Base-by-base conservation (phyloP, 1,284 basidiomycete genomes). In the Cutaneotrichosporon arboriforme region DNA sequence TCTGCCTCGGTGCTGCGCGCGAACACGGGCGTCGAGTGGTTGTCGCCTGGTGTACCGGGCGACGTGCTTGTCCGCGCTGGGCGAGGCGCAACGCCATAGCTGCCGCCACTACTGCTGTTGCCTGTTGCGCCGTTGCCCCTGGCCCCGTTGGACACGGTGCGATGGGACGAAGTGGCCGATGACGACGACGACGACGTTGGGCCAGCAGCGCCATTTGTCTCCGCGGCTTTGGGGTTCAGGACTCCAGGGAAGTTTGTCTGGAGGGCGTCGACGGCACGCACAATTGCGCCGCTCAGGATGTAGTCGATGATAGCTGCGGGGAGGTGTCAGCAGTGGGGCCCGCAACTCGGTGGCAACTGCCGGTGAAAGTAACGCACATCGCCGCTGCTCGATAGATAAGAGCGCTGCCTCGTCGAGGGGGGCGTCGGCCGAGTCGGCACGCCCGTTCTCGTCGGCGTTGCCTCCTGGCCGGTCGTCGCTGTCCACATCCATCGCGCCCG, bases 221-320 rank as follows among this genome's bases (percentile, higher is more conserved):
- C 26, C 7, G 26, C 26, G 14, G 22, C 26, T 20, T 18, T 42
- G 21, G 45, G 20, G 10, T 55, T 51, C 42, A 72, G 63, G 7
- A 71, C 68, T 12, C 54, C 13, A 9, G 72, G 70, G 49, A 72
- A 73, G 54, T 69, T 60, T 4, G 58, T 46, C 12, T 71, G 58
- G 21, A 73, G 59, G 0, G 61, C 55, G 4, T 70, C 64, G 22
- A 70, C 55, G 4, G 72, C 69, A 17, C 60, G 58, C 10, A 59
- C 40, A 44, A 73, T 68, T 9, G 68, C 61, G 0, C 72, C 72
- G 39, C 63, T 68, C 8, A 73, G 60, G 17, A 73, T 66, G 46
- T 60, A 57, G 56, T 73, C 64, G 41, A 73, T 57, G 42, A 72
- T 69, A 4, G 48, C 70, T 73, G 46, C 15, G 40, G 36, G 26